Evolutionary conservation across 1,284 basidiomycete species (phyloP).

Genomic region (Fomitopsis schrenkii): DNA sequence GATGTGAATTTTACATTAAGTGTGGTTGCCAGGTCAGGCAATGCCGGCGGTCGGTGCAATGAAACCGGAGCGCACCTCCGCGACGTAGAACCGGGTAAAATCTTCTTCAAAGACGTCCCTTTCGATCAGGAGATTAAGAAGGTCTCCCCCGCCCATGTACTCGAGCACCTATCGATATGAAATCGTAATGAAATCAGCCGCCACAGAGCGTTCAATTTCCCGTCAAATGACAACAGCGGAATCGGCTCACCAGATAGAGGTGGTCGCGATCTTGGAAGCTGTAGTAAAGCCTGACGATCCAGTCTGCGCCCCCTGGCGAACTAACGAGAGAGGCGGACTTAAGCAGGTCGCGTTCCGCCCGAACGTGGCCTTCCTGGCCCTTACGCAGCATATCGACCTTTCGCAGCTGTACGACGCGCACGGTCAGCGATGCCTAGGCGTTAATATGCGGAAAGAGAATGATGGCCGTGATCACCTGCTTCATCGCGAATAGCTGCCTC

Average conservation of each 20-base stretch:
- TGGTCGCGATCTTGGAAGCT: constrained; percentile 91
- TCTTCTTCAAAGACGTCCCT: constrained; percentile 91
- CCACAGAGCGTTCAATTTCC: constrained; percentile 12
- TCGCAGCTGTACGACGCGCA: constrained; percentile 55
- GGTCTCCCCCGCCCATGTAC: constrained; percentile 95
- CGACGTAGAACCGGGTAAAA: constrained; percentile 93
- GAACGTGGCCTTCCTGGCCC: constrained; percentile 96
- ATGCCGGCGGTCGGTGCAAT: constrained; percentile 11
- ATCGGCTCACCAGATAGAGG: constrained; percentile 79
- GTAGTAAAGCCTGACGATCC: constrained; percentile 93
- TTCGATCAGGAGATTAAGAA: constrained; percentile 93
- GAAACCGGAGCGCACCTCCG: constrained; percentile 58
- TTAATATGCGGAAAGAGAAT: constrained; percentile 4
- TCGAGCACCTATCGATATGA: constrained; percentile 70
- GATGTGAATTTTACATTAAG: background rate
- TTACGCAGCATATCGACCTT: constrained; percentile 97
- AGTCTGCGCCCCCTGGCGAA: constrained; percentile 71
- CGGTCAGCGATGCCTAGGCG: background rate
- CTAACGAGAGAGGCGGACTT: constrained; percentile 74
- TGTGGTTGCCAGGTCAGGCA: background rate
- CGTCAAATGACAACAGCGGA: background rate
- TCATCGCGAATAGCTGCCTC: constrained; percentile 91
- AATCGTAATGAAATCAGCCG: constrained; percentile 57
- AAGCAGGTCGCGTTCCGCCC: constrained; percentile 87
- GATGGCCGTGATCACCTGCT: constrained; percentile 61